Evolutionary conservation across 176 grass and related monocot species (phyloP).

Genomic region (Pontederia paniculata): DNA sequence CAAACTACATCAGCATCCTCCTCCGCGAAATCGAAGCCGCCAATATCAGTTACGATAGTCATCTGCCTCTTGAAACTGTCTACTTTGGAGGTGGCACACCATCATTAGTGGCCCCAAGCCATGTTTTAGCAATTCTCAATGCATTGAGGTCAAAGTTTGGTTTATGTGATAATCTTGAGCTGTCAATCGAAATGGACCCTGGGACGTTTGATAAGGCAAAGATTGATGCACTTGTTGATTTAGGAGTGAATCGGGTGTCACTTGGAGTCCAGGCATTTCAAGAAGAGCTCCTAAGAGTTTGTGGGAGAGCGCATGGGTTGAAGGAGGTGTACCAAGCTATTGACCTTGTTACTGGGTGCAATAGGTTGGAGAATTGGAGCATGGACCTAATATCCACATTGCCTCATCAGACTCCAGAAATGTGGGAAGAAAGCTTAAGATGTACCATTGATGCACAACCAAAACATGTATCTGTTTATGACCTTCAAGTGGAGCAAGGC

Average conservation of each 20-base stretch:
- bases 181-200: conserved; percentile 90
- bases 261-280: conserved; percentile 79
- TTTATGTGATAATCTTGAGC: conserved; percentile 36
- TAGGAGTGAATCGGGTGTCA: conserved; percentile 77
- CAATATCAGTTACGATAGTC: conserved; percentile 21
- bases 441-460: conserved; percentile 43
- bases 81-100: conserved; percentile 80
- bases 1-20: conserved; percentile 57
- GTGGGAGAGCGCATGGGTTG: conserved; percentile 65
- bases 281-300: conserved; percentile 53
- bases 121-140: conserved; percentile 47
- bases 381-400: conserved; percentile 87
- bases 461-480: conserved; percentile 64
- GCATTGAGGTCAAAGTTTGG: conserved; percentile 45
- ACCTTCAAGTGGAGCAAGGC: conserved; percentile 80
- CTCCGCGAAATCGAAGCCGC: conserved; percentile 66
- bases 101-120: conserved; percentile 59
- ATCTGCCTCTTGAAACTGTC: conserved; percentile 53
- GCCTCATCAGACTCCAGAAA: conserved; percentile 57
- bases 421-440: conserved; percentile 86
- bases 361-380: conserved; percentile 77
- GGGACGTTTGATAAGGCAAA: conserved; percentile 49
- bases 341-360: conserved; percentile 32
- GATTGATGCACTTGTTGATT: conserved; percentile 38
- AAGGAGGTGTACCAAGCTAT: conserved; percentile 65